Evolutionary conservation across 176 grass and related monocot species (phyloP), one percentile per base, ranked within the genome.

Genomic region (Carex scoparia): DNA sequence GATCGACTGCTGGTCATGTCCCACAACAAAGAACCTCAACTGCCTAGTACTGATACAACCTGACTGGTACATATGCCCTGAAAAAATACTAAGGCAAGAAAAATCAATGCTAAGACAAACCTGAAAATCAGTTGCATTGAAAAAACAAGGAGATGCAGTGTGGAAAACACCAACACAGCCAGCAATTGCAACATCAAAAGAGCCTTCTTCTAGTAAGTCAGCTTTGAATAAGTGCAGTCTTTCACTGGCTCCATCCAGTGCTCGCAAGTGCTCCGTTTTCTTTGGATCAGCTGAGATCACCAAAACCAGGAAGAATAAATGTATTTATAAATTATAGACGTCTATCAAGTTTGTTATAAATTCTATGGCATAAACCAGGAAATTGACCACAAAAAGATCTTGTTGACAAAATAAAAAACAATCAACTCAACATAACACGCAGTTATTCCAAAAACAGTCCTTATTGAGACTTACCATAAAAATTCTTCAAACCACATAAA

Each of bases 131-230:
- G 18, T 83, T 9, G 60, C 2, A 46, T 46, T 23, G 23, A 83
- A 42, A 28, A 65, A 49, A 28, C 93, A 87, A 14, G 91, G 89
- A 55, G 86, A 85, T n/a, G 94, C 89, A 0, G 89, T 82, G 67
- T 96, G 91, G 81, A 93, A 96, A 63, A 91, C 89, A 51, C 86
- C 91, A 10, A 90, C 89, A 5, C 89, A 97, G 2, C 89, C 84
- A 1, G 63, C 58, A 44, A 93, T 81, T 16, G 86, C 84, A 1
- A 51, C 15, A 19, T 60, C 77, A 55, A 91, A 76, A 56, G 71
- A 55, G 78, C 91, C 69, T n/a, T 85, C 72, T 67, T 97, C 81
- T 15, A 93, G 83, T 85, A 93, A 32, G 4, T 97, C 89, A 2
- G 91, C 91, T 69, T 88, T 88, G 79, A 97, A 89, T 54, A 91